A percentile compares a stretch with the other conserved stretches of the same genome.
These are phyloP conservation scores for Ophiosphaerella herpotricha DNA, from an alignment of 2,329 filamentous ascomycete species.

Conservation along the genomic window DNA sequence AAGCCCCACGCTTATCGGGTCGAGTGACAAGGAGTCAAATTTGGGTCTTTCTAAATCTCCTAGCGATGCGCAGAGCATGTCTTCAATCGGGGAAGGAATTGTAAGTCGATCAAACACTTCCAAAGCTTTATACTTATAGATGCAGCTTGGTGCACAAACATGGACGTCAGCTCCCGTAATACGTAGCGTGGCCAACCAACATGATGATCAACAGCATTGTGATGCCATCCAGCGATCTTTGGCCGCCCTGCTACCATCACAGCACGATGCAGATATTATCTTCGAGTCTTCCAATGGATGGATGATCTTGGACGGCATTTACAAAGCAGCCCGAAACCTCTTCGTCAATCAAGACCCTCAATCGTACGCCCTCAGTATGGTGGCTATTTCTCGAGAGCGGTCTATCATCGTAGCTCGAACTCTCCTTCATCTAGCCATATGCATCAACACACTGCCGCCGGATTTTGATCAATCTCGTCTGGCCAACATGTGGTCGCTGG, in stretches of 20 bases:
- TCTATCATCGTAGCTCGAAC: constrained; percentile 41
- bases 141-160: constrained; percentile 34
- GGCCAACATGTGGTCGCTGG: constrained; percentile 36
- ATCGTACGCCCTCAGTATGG: constrained; percentile 42
- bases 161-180: constrained; percentile 40
- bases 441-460: constrained; percentile 39
- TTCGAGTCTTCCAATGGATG: constrained; percentile 44
- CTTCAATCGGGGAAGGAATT: constrained; percentile 36
- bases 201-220: constrained; percentile 9
- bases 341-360: constrained; percentile 37
- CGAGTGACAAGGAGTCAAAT: constrained; percentile 26
- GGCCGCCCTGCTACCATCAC: constrained; percentile 37
- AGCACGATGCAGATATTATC: constrained; percentile 43
- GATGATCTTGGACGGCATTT: constrained; percentile 38
- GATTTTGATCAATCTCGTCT: constrained; percentile 36
- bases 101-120: constrained; percentile 22
- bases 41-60: constrained; percentile 23
- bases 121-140: constrained; percentile 12
- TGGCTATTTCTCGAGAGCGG: constrained; percentile 31
- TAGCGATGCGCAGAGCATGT: constrained; percentile 31
- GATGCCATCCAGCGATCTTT: constrained; percentile 31
- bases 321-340: constrained; percentile 35
- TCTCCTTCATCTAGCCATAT: constrained; percentile 41
- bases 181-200: constrained; percentile 25
- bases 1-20: constrained; percentile 26